These are phyloP conservation scores for Botrytis fragariae DNA, from an alignment of 2,329 filamentous ascomycete genomes.

Conservation along the genomic window DNA sequence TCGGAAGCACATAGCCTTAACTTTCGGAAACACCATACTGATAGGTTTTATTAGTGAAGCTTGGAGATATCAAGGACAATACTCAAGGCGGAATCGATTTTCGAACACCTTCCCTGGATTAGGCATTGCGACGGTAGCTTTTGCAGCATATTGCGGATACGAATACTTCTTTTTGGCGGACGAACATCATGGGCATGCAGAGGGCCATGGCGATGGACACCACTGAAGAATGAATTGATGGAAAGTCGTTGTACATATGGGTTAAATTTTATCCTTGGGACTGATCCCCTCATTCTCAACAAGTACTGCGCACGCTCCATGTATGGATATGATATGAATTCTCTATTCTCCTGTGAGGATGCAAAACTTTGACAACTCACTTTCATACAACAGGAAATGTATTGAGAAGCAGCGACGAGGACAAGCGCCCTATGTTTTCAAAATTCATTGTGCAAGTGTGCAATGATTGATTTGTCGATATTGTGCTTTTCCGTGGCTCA, in stretches of 20 bases:
- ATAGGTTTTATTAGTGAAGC: slow-evolving; percentile 75
- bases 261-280: slow-evolving; percentile 23
- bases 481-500: neutral
- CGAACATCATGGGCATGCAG: slow-evolving; percentile 55
- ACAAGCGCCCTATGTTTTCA: neutral
- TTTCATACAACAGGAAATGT: neutral
- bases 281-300: neutral
- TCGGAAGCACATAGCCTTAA: neutral
- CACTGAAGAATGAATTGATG: slow-evolving; percentile 46
- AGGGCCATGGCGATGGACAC: slow-evolving; percentile 53
- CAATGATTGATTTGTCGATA: neutral
- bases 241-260: slow-evolving; percentile 42
- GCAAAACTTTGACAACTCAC: neutral
- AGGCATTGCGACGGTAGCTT: slow-evolving; percentile 88
- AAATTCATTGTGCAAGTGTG: neutral
- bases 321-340: neutral
- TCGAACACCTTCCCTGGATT: slow-evolving; percentile 83
- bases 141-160: slow-evolving; percentile 83
- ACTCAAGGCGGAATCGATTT: slow-evolving; percentile 87
- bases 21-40: slow-evolving; percentile 18
- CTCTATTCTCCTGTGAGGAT: neutral
- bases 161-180: slow-evolving; percentile 85
- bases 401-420: neutral
- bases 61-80: slow-evolving; percentile 90
- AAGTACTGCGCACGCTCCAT: neutral